A percentile compares a stretch with the other conserved stretches of the same genome.
These are phyloP conservation scores for Dipodascus albidus DNA, from an alignment of 805 yeast genomes.

Conservation along the genomic window DNA sequence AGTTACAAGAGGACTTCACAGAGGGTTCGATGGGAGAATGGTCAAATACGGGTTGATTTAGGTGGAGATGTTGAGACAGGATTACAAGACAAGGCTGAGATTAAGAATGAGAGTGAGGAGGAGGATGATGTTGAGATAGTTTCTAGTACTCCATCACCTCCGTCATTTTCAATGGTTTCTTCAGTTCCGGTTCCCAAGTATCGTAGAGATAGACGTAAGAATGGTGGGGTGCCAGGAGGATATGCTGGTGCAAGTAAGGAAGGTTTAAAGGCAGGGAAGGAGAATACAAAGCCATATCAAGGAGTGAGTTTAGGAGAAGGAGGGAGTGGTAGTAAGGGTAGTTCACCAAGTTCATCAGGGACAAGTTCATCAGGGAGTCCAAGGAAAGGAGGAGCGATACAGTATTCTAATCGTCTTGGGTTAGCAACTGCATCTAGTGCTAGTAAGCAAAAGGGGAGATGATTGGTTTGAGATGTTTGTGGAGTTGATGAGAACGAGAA, in stretches of 20 bases:
- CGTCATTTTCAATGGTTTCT: not conserved
- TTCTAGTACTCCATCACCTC: not conserved
- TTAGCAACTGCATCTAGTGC: not conserved
- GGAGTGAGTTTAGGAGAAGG: not conserved
- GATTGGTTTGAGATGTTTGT: too few species aligned
- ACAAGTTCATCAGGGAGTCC: not conserved
- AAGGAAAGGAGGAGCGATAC: not conserved
- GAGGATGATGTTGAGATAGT: not conserved
- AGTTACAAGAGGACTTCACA: slow-evolving; percentile 11
- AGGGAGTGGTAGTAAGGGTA: not conserved
- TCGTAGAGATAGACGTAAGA: not conserved
- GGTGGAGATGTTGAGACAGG: not conserved
- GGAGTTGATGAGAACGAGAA: too few species aligned
- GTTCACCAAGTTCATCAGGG: not conserved
- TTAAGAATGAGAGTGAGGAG: not conserved
- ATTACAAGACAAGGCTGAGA: not conserved
- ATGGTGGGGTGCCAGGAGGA: not conserved
- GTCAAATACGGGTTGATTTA: not conserved
- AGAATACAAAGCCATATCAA: not conserved
- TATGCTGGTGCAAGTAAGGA: not conserved
- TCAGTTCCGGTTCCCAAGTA: not conserved
- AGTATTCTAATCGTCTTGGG: not conserved
- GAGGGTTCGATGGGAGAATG: slow-evolving; percentile 19
- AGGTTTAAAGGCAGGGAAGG: not conserved
- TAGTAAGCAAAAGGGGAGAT: not conserved